Conservation (phyloP, 2,329 filamentous ascomycete species). For the Plectosphaerella sp. region DNA sequence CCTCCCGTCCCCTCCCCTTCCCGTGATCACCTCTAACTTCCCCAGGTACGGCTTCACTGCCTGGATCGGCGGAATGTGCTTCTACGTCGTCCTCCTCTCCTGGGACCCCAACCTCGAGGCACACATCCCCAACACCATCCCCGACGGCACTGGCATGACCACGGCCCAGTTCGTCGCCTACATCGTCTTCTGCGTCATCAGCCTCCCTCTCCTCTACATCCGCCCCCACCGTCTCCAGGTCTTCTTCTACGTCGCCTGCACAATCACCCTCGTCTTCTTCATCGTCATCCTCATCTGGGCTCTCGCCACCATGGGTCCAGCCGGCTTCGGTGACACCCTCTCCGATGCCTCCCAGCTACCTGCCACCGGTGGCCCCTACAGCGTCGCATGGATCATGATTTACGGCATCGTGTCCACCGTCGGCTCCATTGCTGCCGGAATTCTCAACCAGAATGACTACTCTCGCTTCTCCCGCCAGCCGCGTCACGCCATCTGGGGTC, state of each 20-base stretch:
- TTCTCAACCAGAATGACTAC: constrained; percentile 34
- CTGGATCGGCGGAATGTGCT: constrained; percentile 40
- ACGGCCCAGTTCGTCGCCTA: constrained; percentile 38
- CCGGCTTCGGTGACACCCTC: constrained; percentile 30
- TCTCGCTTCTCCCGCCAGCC: constrained; percentile 27
- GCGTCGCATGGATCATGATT: constrained; percentile 30
- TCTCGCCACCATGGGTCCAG: constrained; percentile 33
- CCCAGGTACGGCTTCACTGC: constrained; percentile 37
- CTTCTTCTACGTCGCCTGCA: constrained; percentile 35
- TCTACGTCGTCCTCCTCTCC: constrained; percentile 40
- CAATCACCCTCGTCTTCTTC: constrained; percentile 34
- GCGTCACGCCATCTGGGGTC: constrained; percentile 26
- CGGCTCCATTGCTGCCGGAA: constrained; percentile 31
- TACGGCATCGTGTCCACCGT: constrained; percentile 30
- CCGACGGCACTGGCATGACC: constrained; percentile 35
- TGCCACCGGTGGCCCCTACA: constrained; percentile 20
- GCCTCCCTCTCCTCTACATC: constrained; percentile 38
- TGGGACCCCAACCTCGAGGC: constrained; percentile 37
- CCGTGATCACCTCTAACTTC: neutral
- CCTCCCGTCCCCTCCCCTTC: neutral
- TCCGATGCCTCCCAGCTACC: constrained; percentile 19
- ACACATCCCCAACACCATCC: constrained; percentile 36
- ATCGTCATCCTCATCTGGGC: constrained; percentile 38
- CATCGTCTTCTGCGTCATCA: constrained; percentile 37
- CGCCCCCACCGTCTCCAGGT: constrained; percentile 35